Conservation (phyloP, 1,284 basidiomycete genomes). For the Microbotryum silenes-acaulis region DNA sequence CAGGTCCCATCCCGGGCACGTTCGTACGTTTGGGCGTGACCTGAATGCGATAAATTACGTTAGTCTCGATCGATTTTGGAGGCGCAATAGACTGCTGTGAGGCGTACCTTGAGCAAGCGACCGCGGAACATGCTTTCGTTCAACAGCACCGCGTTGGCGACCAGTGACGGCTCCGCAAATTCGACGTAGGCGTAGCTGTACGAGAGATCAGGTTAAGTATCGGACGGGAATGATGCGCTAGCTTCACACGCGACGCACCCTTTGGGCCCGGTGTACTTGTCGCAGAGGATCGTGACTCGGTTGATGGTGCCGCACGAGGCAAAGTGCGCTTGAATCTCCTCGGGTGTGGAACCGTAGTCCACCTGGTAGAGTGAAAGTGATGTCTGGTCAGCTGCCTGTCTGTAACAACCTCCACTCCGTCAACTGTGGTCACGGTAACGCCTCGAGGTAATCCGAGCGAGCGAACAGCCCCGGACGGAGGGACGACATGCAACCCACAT, state of each 20-base stretch:
- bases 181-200: slow-evolving; percentile 94
- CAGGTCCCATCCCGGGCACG: slow-evolving; percentile 62
- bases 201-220: not conserved
- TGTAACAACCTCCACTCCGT: not conserved
- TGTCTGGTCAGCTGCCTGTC: not conserved
- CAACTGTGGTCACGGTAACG: not conserved
- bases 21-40: slow-evolving; percentile 90
- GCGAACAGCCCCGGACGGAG: not conserved
- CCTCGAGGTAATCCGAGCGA: slow-evolving; percentile 1
- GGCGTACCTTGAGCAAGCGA: slow-evolving; percentile 74
- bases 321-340: slow-evolving; percentile 97
- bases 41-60: slow-evolving; percentile 42
- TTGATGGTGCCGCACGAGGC: slow-evolving; percentile 97
- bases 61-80: not conserved
- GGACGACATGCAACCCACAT: slow-evolving; percentile 54
- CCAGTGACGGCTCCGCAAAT: slow-evolving; percentile 88
- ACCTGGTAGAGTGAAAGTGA: slow-evolving; percentile 53
- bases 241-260: slow-evolving; percentile 53
- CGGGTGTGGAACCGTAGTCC: slow-evolving; percentile 93
- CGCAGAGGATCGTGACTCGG: slow-evolving; percentile 96
- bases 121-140: slow-evolving; percentile 93
- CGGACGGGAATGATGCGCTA: not conserved
- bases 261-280: slow-evolving; percentile 99
- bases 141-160: slow-evolving; percentile 87
- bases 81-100: not conserved